Evolutionary conservation across 2,329 filamentous ascomycete species (phyloP).

Genomic region (Sclerotinia sclerotiorum): DNA sequence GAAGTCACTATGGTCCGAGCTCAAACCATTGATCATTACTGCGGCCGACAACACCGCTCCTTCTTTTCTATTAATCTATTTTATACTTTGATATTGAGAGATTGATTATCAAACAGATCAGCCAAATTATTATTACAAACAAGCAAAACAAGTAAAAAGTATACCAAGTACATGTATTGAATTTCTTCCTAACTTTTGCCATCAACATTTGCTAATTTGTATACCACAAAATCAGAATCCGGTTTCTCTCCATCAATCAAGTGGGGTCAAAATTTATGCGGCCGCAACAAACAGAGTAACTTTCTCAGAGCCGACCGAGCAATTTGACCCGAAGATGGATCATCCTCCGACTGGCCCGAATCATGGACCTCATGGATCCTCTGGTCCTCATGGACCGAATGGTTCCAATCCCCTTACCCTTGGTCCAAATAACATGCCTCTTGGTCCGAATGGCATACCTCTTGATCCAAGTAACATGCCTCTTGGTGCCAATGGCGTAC

Average conservation of each 20-base stretch:
- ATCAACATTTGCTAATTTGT: constrained; percentile 8
- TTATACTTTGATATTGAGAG: background rate
- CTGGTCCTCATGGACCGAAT: background rate
- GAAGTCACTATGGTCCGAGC: background rate
- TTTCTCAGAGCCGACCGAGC: background rate
- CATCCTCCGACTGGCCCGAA: constrained; percentile 8
- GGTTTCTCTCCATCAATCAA: background rate
- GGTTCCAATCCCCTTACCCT: too few species aligned
- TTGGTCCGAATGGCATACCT: background rate
- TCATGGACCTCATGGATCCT: background rate
- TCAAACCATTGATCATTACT: background rate
- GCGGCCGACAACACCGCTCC: constrained; percentile 20
- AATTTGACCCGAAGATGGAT: constrained; percentile 17
- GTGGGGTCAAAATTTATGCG: constrained; percentile 11
- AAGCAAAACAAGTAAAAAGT: background rate
- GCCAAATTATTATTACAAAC: background rate
- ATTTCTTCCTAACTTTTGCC: background rate
- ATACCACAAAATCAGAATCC: background rate
- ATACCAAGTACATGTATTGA: background rate
- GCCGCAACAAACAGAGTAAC: constrained; percentile 14
- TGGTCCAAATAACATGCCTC: background rate
- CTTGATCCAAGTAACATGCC: background rate
- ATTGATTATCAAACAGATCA: background rate
- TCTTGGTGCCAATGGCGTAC: background rate
- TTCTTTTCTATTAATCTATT: constrained; percentile 6